Percentiles rank a stretch among this genome's conserved stretches.
Conservation (phyloP, 371 early-diverging fungal genomes). For the Homolaphlyctis polyrhiza region DNA sequence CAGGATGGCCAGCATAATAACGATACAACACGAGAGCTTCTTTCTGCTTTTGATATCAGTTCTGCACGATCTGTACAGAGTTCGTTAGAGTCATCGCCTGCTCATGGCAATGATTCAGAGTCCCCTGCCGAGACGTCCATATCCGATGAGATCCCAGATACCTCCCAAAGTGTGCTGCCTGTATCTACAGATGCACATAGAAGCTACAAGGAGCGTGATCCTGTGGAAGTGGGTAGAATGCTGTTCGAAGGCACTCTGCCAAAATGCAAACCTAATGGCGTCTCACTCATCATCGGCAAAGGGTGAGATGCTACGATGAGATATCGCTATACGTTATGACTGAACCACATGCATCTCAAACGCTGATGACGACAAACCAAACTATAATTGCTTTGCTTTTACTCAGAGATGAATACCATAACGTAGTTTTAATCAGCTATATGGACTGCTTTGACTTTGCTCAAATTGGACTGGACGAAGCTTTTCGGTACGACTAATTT, state of each 20-base stretch:
- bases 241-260: conserved; percentile 18
- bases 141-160: too few relatives aligned
- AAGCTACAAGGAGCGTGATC: conserved; percentile 14
- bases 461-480: conserved; percentile 66
- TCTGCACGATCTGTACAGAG: too few relatives aligned
- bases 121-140: too few relatives aligned
- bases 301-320: conserved; percentile 8
- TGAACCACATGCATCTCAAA: too few relatives aligned
- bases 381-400: too few relatives aligned
- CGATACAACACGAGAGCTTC: too few relatives aligned
- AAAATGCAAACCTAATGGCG: conserved; percentile 7
- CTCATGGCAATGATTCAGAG: too few relatives aligned
- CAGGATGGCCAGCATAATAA: too few relatives aligned
- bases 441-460: conserved; percentile 72
- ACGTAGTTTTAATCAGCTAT: conserved; percentile 55
- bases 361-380: too few relatives aligned
- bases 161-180: neutral
- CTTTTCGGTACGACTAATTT: conserved; percentile 77
- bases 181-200: neutral
- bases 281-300: conserved; percentile 24
- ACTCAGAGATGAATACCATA: conserved; percentile 43
- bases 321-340: too few relatives aligned
- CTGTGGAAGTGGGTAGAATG: conserved; percentile 12
- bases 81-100: too few relatives aligned
- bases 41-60: too few relatives aligned